Evolutionary conservation across 2,329 filamentous ascomycete species (phyloP).

Genomic region (Stachybotrys chlorohalonatus): DNA sequence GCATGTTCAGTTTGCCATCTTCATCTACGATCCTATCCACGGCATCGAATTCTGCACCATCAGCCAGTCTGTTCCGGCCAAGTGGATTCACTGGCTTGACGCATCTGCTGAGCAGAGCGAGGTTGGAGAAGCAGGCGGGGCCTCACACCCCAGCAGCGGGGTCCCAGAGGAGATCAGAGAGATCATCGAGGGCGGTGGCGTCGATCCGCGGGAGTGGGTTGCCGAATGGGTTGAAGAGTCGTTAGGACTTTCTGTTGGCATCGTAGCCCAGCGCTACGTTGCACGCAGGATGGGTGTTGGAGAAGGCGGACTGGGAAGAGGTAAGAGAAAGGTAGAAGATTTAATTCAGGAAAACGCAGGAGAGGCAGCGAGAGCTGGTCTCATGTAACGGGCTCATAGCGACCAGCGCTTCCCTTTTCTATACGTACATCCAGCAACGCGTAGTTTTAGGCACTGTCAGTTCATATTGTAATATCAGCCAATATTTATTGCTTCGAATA

Average conservation of each 20-base stretch:
- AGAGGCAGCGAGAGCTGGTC: conserved; percentile 50
- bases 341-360: conserved; percentile 47
- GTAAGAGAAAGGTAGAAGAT: conserved; percentile 50
- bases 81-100: conserved; percentile 90
- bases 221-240: conserved; percentile 94
- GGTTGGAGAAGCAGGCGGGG: conserved; percentile 36
- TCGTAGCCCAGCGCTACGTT: conserved; percentile 92
- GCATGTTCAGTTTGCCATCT: conserved; percentile 64
- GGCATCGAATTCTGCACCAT: conserved; percentile 77
- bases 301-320: conserved; percentile 58
- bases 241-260: conserved; percentile 66
- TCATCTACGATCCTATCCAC: conserved; percentile 82
- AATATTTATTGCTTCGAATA: neutral
- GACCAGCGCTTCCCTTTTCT: neutral
- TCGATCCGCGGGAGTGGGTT: conserved; percentile 95
- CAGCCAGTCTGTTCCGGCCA: conserved; percentile 72
- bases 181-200: conserved; percentile 65
- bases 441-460: neutral
- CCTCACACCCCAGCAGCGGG: conserved; percentile 22
- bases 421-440: neutral
- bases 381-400: conserved; percentile 27
- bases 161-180: conserved; percentile 78
- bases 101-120: conserved; percentile 51
- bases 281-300: conserved; percentile 93
- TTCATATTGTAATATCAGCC: neutral